phyloP scores from a whole-genome alignment of 1,284 basidiomycete species.

The Ustilago curta region DNA sequence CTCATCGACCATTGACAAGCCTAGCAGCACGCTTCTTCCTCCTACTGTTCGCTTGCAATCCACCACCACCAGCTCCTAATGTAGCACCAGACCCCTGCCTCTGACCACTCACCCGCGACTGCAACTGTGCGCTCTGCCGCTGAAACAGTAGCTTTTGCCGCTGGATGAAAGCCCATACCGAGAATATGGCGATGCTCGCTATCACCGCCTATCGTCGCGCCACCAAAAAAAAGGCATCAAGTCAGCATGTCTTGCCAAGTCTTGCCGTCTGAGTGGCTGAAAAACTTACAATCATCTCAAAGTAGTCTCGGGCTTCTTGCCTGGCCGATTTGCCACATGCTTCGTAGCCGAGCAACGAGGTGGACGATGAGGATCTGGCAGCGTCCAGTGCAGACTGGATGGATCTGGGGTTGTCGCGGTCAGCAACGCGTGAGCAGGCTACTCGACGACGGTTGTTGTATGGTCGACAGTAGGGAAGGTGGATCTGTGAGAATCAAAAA shows the following conservation, averaged over 20 bases:
- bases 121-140: constrained; percentile 28
- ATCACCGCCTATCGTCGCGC: constrained; percentile 11
- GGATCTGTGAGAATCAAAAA: constrained; percentile 12
- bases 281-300: constrained; percentile 37
- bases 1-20: neutral
- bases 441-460: constrained; percentile 59
- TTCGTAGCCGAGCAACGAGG: constrained; percentile 30
- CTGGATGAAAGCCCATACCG: constrained; percentile 35
- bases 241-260: neutral
- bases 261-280: neutral
- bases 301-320: constrained; percentile 47
- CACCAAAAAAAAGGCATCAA: neutral
- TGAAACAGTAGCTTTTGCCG: constrained; percentile 38
- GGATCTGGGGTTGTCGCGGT: constrained; percentile 1
- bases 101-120: constrained; percentile 24
- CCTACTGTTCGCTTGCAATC: constrained; percentile 11
- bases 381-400: constrained; percentile 18
- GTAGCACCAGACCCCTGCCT: constrained; percentile 7
- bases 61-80: no score
- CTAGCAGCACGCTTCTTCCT: constrained; percentile 32
- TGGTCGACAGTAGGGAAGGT: constrained; percentile 58
- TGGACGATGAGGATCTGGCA: neutral
- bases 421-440: constrained; percentile 24
- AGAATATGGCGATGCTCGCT: constrained; percentile 34
- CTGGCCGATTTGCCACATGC: constrained; percentile 49